Base-by-base conservation (phyloP, 2,329 filamentous ascomycete genomes). In the Alternaria panax region DNA sequence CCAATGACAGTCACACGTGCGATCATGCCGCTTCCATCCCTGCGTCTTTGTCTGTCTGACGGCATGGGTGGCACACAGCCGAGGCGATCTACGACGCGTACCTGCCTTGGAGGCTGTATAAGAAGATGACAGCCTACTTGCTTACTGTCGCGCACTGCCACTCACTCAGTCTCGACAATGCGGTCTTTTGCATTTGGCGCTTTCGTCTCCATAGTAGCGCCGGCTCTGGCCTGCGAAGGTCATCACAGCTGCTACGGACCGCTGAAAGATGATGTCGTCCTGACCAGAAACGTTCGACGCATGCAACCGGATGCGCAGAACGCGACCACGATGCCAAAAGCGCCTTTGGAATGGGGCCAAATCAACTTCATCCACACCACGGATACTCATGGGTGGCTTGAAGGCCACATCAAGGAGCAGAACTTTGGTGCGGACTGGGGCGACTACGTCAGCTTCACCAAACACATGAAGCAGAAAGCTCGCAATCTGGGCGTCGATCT, bases 351-450 rank as follows among this genome's bases (percentile, higher is more conserved):
- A 79, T 89, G 87, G 87, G 87, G 87, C 2, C 85, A 89, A 71
- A 74, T 89, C 66, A 89, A 89, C 67, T 86, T 97, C 78, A 80
- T 89, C 24, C 87, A 88, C 65, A 88, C 86, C 2, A 87, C 85
- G 3, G 86, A 88, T 62, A 87, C 85, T 0, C 86, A 88, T 69
- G 85, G 85, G 20, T 87, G 86, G 86, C 79, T 88, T 18, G 84
- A 86, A 66, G 85, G 85, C 4, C 85, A 88, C 68, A 72, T 88
- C 62, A 87, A 88, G 65, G 85, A 89, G 75, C 79, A 82, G 66
- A 88, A 87, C 68, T 89, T 88, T 61, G 86, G 87, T 40, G 87
- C 86, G 2, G 87, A 90, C 69, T 89, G 87, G 86, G 87, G 87
- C 24, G 87, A 90, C 71, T 88, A 85, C 72, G 85, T 86, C 41